Percentiles rank a stretch among this genome's conserved stretches.
Conservation (phyloP, 1,284 basidiomycete species). For the Microbotryum lychnidis-dioicae region DNA sequence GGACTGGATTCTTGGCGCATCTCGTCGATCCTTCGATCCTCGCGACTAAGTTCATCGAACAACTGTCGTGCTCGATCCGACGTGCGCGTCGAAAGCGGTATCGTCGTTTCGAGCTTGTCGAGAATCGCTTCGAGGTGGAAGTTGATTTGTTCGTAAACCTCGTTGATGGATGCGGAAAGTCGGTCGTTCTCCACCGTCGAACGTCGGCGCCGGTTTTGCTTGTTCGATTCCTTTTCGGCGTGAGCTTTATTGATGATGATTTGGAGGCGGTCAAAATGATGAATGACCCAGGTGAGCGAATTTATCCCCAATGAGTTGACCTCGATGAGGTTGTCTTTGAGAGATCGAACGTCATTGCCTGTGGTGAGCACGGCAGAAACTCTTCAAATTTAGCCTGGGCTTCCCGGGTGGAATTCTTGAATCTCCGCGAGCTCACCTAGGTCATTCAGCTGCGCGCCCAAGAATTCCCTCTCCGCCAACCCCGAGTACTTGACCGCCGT, state of each 20-base stretch:
- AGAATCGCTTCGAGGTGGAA: too few relatives aligned
- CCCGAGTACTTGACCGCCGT: not conserved
- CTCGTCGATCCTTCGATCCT: not conserved
- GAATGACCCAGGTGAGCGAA: conserved; percentile 21
- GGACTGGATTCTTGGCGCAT: not conserved
- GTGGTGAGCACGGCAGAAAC: conserved; percentile 3
- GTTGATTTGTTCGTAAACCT: too few relatives aligned
- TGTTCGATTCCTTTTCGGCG: not conserved
- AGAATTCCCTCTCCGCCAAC: not conserved
- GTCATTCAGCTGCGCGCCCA: not conserved
- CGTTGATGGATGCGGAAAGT: too few relatives aligned
- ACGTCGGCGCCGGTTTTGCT: not conserved
- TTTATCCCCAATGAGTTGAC: conserved; percentile 22
- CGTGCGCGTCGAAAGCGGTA: not conserved
- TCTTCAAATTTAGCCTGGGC: too few relatives aligned
- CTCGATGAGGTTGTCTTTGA: conserved; percentile 25
- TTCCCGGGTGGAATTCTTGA: not conserved
- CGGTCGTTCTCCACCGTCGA: not conserved
- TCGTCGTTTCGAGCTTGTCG: not conserved
- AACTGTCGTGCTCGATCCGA: not conserved
- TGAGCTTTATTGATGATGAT: not conserved
- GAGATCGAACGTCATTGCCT: conserved; percentile 19
- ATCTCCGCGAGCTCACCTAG: too few relatives aligned
- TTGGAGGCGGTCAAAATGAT: not conserved
- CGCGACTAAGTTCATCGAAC: not conserved